These are phyloP conservation scores for Aspergillus udagawae DNA, from an alignment of 2,329 filamentous ascomycete species.

Conservation along the genomic window DNA sequence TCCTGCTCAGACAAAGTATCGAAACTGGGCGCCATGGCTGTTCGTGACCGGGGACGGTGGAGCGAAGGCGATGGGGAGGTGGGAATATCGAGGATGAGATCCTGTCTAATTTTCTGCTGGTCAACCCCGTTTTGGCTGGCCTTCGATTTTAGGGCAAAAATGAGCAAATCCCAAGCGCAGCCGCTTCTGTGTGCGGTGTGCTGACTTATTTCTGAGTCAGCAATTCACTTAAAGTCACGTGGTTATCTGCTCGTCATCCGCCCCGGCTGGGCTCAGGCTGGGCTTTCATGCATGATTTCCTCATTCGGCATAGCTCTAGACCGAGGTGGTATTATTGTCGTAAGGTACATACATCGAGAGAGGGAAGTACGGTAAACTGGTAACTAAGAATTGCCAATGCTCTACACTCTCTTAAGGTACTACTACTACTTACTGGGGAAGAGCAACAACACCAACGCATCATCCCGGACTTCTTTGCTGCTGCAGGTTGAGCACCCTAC, in stretches of 20 bases:
- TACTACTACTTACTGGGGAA: neutral
- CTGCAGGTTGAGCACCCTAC: constrained; percentile 9
- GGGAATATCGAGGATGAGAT: constrained; percentile 16
- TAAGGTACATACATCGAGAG: neutral
- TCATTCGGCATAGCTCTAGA: neutral
- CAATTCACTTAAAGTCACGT: too few species aligned
- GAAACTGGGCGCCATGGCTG: constrained; percentile 89
- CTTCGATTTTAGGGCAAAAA: constrained; percentile 29
- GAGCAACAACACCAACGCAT: constrained; percentile 11
- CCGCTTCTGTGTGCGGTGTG: constrained; percentile 30
- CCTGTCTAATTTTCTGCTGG: constrained; percentile 29
- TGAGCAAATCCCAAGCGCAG: constrained; percentile 29
- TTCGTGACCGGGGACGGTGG: constrained; percentile 16
- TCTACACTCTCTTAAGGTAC: neutral
- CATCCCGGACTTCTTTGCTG: constrained; percentile 6
- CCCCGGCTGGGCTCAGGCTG: neutral
- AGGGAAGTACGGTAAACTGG: neutral
- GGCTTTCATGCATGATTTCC: neutral
- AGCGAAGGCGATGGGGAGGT: constrained; percentile 16
- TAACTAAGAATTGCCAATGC: neutral
- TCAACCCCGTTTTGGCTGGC: constrained; percentile 20
- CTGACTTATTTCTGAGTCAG: constrained; percentile 13
- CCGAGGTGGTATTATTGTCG: neutral
- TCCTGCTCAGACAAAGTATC: constrained; percentile 89
- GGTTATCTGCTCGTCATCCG: too few species aligned